Evolutionary conservation across 768 basidiomycete genomes (phyloP).

Genomic region (Mycena galopus): DNA sequence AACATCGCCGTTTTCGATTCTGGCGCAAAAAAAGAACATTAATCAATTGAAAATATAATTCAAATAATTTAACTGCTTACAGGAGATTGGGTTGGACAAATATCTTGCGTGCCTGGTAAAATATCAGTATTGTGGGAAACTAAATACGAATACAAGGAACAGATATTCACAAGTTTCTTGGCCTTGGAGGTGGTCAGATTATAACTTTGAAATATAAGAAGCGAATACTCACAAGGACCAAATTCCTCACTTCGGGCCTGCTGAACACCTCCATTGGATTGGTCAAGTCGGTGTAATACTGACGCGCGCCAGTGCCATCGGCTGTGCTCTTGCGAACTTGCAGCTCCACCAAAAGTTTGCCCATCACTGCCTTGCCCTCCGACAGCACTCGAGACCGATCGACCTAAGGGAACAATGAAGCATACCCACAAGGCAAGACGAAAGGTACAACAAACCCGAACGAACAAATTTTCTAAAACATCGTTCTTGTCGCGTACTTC

Average conservation of each 20-base stretch:
- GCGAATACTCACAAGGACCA: slow-evolving; percentile 68
- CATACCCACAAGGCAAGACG: background rate
- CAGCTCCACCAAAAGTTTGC: slow-evolving; percentile 81
- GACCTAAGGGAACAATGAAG: slow-evolving; percentile 57
- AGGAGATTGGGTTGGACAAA: background rate
- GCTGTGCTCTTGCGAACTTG: slow-evolving; percentile 91
- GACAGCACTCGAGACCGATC: slow-evolving; percentile 77
- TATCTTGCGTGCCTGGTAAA: background rate
- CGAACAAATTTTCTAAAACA: slow-evolving; percentile 74
- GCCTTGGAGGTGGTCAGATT: background rate
- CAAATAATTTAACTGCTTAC: background rate
- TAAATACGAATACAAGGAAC: background rate
- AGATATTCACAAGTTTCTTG: background rate
- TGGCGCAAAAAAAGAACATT: background rate
- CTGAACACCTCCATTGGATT: slow-evolving; percentile 63
- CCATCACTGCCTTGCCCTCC: slow-evolving; percentile 75
- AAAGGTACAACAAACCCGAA: slow-evolving; percentile 76
- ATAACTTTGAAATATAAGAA: background rate
- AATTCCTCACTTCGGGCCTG: slow-evolving; percentile 83
- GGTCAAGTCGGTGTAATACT: slow-evolving; percentile 85
- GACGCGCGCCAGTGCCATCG: slow-evolving; percentile 82
- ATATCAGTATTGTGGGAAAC: background rate
- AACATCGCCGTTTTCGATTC: slow-evolving; percentile 76
- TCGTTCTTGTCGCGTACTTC: slow-evolving; percentile 72
- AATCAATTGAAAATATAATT: background rate